A percentile compares a stretch with the other conserved stretches of the same genome.
These are phyloP conservation scores for Ilex asprella DNA, from an alignment of 257 asterid genomes.

Conservation along the genomic window DNA sequence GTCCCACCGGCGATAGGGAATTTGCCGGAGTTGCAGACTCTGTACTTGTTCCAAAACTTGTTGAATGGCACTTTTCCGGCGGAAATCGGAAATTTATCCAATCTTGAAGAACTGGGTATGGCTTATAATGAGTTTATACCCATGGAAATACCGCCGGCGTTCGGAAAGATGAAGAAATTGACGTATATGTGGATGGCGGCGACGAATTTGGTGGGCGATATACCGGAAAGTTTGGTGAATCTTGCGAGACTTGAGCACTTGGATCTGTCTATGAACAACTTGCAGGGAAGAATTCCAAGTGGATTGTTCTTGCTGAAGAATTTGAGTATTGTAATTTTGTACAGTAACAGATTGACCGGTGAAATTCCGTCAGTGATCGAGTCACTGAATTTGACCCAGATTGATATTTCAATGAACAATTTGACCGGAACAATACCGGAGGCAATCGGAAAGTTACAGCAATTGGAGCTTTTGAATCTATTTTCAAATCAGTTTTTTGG, in stretches of 20 bases:
- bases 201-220: constrained; percentile 38
- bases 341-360: constrained; percentile 52
- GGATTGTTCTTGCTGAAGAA: constrained; percentile 54
- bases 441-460: constrained; percentile 54
- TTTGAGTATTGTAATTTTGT: constrained; percentile 37
- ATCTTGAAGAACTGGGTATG: constrained; percentile 47
- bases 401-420: constrained; percentile 54
- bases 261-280: constrained; percentile 29
- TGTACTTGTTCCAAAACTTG: constrained; percentile 38
- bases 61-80: constrained; percentile 60
- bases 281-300: constrained; percentile 31
- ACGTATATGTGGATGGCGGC: constrained; percentile 38
- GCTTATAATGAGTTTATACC: constrained; percentile 53
- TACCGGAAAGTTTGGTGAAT: constrained; percentile 32
- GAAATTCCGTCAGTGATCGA: constrained; percentile 43
- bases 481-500: constrained; percentile 45
- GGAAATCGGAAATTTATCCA: constrained; percentile 54
- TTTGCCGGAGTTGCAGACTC: constrained; percentile 27
- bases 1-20: constrained; percentile 65
- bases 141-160: constrained; percentile 45
- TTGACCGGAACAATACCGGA: constrained; percentile 63
- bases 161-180: constrained; percentile 45
- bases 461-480: constrained; percentile 38
- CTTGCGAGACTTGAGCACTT: constrained; percentile 26
- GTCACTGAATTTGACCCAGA: constrained; percentile 33